Conservation (phyloP, 1,139 yeast species). For the Lodderomyces pseudojiufengensis region DNA sequence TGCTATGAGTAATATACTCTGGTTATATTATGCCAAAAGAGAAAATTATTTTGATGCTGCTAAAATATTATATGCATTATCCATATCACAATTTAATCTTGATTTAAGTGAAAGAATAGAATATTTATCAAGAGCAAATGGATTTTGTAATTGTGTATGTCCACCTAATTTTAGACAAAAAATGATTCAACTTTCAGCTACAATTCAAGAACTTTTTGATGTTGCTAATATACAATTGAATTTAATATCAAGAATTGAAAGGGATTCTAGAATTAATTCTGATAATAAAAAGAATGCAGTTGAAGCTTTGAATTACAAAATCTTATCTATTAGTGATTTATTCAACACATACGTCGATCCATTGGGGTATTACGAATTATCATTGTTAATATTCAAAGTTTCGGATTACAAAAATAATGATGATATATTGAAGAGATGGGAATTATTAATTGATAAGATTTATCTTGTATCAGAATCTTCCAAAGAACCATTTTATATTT, state of each 20-base stretch:
- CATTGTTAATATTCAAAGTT: constrained; percentile 72
- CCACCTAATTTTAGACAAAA: constrained; percentile 75
- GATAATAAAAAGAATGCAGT: constrained; percentile 48
- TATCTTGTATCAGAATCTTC: constrained; percentile 31
- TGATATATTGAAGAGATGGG: constrained; percentile 72
- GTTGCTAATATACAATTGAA: constrained; percentile 91
- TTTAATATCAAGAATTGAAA: constrained; percentile 53
- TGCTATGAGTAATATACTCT: constrained; percentile 74
- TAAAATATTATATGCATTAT: constrained; percentile 66
- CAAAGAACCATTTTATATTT: constrained; percentile 37
- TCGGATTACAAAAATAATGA: constrained; percentile 78
- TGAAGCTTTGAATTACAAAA: constrained; percentile 55
- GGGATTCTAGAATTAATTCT: constrained; percentile 55
- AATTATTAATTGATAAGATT: constrained; percentile 52
- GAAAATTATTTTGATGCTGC: constrained; percentile 83
- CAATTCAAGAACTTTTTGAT: constrained; percentile 77
- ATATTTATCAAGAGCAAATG: constrained; percentile 86
- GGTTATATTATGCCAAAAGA: constrained; percentile 86
- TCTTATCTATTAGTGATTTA: constrained; percentile 70
- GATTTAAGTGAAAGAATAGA: constrained; percentile 75
- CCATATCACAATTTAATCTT: constrained; percentile 71
- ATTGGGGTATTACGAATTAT: constrained; percentile 78
- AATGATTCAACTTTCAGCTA: constrained; percentile 65
- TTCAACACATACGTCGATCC: constrained; percentile 89
- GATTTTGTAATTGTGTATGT: constrained; percentile 83